These are phyloP conservation scores for Leptographium radiaticola DNA, from an alignment of 2,329 filamentous ascomycete species.

Conservation along the genomic window DNA sequence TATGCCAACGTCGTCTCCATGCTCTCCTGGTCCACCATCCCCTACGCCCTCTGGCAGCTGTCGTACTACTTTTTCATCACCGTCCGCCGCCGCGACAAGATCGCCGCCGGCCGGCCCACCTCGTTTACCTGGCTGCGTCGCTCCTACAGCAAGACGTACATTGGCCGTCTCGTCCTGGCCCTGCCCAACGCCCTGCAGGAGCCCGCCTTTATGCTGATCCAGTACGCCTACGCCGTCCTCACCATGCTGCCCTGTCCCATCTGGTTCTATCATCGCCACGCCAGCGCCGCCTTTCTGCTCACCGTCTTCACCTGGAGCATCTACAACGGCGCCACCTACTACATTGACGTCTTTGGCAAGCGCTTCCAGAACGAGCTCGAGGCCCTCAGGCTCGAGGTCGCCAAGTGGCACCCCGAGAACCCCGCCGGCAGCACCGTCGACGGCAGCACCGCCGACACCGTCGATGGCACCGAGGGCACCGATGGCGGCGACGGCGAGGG, in stretches of 20 bases:
- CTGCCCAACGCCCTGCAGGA: slow-evolving; percentile 70
- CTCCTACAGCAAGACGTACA: slow-evolving; percentile 80
- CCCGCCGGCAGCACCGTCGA: slow-evolving; percentile 5
- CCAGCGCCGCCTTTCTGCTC: slow-evolving; percentile 63
- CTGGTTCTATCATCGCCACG: slow-evolving; percentile 84
- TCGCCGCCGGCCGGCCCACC: slow-evolving; percentile 86
- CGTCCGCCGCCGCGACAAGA: slow-evolving; percentile 86
- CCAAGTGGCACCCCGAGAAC: slow-evolving; percentile 56
- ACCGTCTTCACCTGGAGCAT: slow-evolving; percentile 88
- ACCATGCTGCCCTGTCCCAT: slow-evolving; percentile 92
- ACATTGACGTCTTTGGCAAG: slow-evolving; percentile 95
- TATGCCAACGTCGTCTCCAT: slow-evolving; percentile 69
- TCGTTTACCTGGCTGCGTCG: slow-evolving; percentile 94
- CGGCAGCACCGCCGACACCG: neutral
- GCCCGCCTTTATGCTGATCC: slow-evolving; percentile 87
- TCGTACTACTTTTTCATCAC: slow-evolving; percentile 92
- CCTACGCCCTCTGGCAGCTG: slow-evolving; percentile 88
- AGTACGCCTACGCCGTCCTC: slow-evolving; percentile 78
- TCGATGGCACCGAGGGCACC: slow-evolving; percentile 2
- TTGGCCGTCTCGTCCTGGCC: slow-evolving; percentile 72
- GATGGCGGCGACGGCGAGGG: too few species aligned
- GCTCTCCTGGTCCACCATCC: slow-evolving; percentile 87
- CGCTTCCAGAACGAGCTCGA: slow-evolving; percentile 95
- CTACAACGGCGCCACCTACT: slow-evolving; percentile 94
- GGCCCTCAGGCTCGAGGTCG: slow-evolving; percentile 73